Evolutionary conservation across 2,329 filamentous ascomycete species (phyloP).

Genomic region (Epichloe coenophiala): DNA sequence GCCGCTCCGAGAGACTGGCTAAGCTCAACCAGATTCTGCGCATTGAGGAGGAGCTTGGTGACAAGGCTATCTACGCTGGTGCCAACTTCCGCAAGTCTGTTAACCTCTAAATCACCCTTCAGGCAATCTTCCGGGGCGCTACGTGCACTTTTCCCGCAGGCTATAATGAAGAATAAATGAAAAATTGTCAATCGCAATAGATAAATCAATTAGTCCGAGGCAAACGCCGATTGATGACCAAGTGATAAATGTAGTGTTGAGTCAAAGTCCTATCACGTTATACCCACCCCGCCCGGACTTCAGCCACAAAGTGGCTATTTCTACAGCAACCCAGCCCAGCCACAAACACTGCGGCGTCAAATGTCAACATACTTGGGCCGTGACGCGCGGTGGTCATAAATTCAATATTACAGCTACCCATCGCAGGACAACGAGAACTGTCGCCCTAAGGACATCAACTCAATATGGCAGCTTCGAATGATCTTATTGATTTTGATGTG

Average conservation of each 20-base stretch:
- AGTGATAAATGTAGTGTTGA: neutral
- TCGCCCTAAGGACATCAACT: conserved; percentile 11
- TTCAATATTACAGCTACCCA: neutral
- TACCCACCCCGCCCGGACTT: neutral
- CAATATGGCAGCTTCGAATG: conserved; percentile 35
- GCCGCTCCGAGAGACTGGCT: conserved; percentile 92
- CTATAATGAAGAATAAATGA: conserved; percentile 1
- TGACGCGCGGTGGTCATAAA: neutral
- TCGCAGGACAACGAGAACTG: neutral
- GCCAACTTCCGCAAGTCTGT: conserved; percentile 83
- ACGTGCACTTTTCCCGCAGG: neutral
- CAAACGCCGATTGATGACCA: neutral
- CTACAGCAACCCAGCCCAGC: conserved; percentile 6
- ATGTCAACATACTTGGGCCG: conserved; percentile 8
- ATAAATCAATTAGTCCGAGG: neutral
- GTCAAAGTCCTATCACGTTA: neutral
- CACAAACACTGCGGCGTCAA: neutral
- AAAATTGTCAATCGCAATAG: neutral
- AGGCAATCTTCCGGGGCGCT: neutral
- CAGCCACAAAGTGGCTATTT: conserved; percentile 5
- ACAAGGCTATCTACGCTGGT: conserved; percentile 83
- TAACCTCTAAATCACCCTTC: conserved; percentile 53
- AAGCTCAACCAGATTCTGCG: conserved; percentile 99
- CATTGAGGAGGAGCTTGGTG: conserved; percentile 97
- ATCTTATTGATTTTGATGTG: conserved; percentile 67